phyloP scores from a whole-genome alignment of 2,329 filamentous ascomycete genomes.

The Sporothrix phasma region DNA sequence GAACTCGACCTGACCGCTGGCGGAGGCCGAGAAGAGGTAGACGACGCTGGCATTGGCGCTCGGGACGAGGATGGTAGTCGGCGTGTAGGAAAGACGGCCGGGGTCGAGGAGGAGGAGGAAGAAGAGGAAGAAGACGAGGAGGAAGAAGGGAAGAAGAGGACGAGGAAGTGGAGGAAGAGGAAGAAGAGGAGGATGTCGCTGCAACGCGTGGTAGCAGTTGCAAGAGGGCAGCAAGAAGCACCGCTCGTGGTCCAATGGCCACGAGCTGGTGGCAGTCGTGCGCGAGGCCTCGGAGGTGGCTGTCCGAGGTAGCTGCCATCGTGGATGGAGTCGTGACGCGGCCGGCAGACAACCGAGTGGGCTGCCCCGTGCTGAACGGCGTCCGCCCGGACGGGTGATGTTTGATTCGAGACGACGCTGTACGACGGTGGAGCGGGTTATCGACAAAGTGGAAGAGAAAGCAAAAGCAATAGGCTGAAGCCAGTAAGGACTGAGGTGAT shows the following conservation, averaged over 20 bases:
- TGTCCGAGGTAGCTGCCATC: slow-evolving; percentile 9
- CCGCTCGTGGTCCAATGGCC: not conserved
- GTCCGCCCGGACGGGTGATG: not conserved
- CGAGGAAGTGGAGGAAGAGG: no score
- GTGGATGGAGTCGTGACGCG: not conserved
- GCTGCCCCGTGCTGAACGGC: slow-evolving; percentile 3
- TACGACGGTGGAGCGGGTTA: not conserved
- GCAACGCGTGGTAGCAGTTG: slow-evolving; percentile 2
- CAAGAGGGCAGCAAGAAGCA: slow-evolving; percentile 9
- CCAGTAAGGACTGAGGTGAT: not conserved
- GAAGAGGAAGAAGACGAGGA: no score
- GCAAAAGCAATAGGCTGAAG: not conserved
- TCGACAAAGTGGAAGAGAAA: not conserved
- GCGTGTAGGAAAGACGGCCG: slow-evolving; percentile 57
- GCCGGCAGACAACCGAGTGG: not conserved
- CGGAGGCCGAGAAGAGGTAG: slow-evolving; percentile 58
- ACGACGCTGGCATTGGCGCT: slow-evolving; percentile 36
- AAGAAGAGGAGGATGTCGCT: slow-evolving; percentile 16
- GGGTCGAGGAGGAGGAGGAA: slow-evolving; percentile 23
- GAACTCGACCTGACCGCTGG: slow-evolving; percentile 38
- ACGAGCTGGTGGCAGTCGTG: not conserved
- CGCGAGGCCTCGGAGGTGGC: slow-evolving; percentile 2
- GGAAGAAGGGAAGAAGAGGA: no score
- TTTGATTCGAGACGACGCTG: not conserved
- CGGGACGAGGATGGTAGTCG: slow-evolving; percentile 59